Evolutionary conservation across 1,139 yeast genomes (phyloP), one percentile per base, ranked within the genome.

Genomic region (Candida sanyaensis): DNA sequence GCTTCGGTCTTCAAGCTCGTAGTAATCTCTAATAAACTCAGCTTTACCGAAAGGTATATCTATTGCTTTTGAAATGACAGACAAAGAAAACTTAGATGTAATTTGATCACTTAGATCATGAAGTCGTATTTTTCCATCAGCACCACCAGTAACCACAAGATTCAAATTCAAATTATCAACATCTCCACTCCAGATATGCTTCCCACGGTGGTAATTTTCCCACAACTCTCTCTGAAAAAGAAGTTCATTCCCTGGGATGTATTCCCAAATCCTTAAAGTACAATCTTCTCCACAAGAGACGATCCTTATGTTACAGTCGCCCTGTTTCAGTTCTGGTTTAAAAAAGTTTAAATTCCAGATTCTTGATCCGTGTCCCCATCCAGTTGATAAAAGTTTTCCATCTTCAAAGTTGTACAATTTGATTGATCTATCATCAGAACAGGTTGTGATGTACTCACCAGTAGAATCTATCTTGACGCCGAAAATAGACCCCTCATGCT

Each of bases 311-410:
- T 59, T 54, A 4, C 47, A 40, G 37, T 68, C 62, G 6, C 63
- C 53, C n/a, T 66, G 65, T 3, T 56, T 54, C 24, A 5, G 11
- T 5, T 41, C 37, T 5, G 30, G 37, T 23, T 33, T 33, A 52
- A 73, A 78, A 63, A 91, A 90, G 40, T 75, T 75, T 46, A 93
- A 72, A 39, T 80, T 80, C 99, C 99, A 93, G 39, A 93, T 91
- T 61, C 99, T 78, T 0, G 98, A 92, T 3, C 88, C 86, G 63
- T 93, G 99, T 12, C 98, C 98, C 97, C 98, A 93, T 0, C 97
- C 98, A 36, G 84, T 80, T 1, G 93, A 86, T 33, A 88, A 55
- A 30, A 84, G 67, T 6, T 68, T 56, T 0, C 95, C 93, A 2
- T 75, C 60, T 6, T 61, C 57, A 52, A 85, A 69, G 54, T 81